phyloP scores from a whole-genome alignment of 192 early-diverging fungal species.

The Kappamyces sp. region DNA sequence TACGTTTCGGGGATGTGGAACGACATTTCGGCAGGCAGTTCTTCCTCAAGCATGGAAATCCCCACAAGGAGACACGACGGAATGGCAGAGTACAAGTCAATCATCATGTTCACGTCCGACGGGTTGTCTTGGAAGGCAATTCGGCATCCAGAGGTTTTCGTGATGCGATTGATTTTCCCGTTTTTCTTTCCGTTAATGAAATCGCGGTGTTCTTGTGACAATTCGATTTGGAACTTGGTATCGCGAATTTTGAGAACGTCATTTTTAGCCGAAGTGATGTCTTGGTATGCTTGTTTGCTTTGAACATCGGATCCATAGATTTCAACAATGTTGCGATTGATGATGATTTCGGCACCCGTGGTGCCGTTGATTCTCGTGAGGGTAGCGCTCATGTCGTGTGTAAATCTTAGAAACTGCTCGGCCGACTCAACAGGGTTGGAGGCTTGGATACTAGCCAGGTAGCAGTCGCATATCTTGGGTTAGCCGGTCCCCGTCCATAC shows the following conservation, averaged over 20 bases:
- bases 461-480: slow-evolving; percentile 40
- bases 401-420: slow-evolving; percentile 4
- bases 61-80: slow-evolving; percentile 60
- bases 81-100: slow-evolving; percentile 58
- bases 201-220: slow-evolving; percentile 71
- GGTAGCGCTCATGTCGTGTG: slow-evolving; percentile 31
- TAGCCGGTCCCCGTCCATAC: slow-evolving; percentile 28
- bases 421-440: slow-evolving; percentile 8
- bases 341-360: slow-evolving; percentile 59
- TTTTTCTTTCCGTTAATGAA: slow-evolving; percentile 87
- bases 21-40: slow-evolving; percentile 79
- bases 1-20: slow-evolving; percentile 76
- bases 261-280: slow-evolving; percentile 37
- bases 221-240: slow-evolving; percentile 68
- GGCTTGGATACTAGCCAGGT: slow-evolving; percentile 40
- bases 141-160: slow-evolving; percentile 62
- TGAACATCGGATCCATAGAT: slow-evolving; percentile 64
- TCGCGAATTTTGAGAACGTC: slow-evolving; percentile 52
- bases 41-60: slow-evolving; percentile 64
- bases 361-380: slow-evolving; percentile 42
- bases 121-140: slow-evolving; percentile 64
- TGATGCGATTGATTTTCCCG: slow-evolving; percentile 83
- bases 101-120: slow-evolving; percentile 75
- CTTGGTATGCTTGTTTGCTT: slow-evolving; percentile 54
- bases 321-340: slow-evolving; percentile 52